phyloP scores from a whole-genome alignment of 2,329 filamentous ascomycete genomes.

The Exophiala sp. region DNA sequence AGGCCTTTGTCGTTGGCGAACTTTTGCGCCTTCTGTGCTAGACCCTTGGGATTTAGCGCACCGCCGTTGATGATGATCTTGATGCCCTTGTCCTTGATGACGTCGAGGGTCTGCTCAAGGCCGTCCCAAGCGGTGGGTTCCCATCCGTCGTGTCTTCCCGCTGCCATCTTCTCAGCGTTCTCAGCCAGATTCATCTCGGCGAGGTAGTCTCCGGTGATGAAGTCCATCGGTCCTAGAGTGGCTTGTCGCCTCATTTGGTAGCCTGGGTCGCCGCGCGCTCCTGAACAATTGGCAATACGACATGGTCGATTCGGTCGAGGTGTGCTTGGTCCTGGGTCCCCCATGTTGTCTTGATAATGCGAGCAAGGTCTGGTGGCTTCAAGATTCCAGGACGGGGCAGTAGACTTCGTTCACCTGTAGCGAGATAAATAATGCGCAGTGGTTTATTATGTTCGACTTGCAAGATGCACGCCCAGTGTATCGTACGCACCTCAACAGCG shows the following conservation, averaged over 20 bases:
- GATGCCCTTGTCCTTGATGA: constrained; percentile 49
- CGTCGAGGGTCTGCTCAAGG: constrained; percentile 44
- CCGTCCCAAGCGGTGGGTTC: constrained; percentile 50
- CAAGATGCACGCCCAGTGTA: too few relatives aligned
- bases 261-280: constrained; percentile 34
- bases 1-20: constrained; percentile 36
- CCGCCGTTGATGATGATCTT: constrained; percentile 58
- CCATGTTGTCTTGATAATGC: constrained; percentile 10
- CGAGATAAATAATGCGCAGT: too few relatives aligned
- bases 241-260: constrained; percentile 38
- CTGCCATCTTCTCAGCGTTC: constrained; percentile 41
- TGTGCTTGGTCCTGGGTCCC: constrained; percentile 13
- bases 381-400: too few relatives aligned
- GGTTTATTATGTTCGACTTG: too few relatives aligned
- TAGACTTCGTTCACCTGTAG: too few relatives aligned
- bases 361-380: too few relatives aligned
- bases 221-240: constrained; percentile 41
- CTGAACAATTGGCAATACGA: constrained; percentile 36
- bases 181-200: constrained; percentile 47
- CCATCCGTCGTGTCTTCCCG: constrained; percentile 43
- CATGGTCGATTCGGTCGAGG: constrained; percentile 29
- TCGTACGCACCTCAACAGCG: too few relatives aligned
- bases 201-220: constrained; percentile 55
- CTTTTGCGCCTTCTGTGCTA: constrained; percentile 43
- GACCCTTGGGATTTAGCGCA: constrained; percentile 51